Percentiles rank a stretch among this genome's conserved stretches.
Conservation (phyloP, 2,329 filamentous ascomycete species). For the Cercospora sesami region DNA sequence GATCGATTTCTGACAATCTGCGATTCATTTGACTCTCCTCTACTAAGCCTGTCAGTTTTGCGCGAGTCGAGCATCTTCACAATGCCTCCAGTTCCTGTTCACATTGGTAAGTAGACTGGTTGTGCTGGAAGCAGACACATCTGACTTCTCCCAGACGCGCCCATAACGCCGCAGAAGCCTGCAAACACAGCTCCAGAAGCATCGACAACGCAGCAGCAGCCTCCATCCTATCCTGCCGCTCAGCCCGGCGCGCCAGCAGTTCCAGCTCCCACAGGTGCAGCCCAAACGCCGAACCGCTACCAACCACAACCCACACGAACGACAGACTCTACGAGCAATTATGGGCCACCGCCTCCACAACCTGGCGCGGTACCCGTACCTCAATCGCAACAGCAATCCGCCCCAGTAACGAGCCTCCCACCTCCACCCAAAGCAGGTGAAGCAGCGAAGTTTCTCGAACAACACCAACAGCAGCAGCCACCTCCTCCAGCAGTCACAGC, state of each 20-base stretch:
- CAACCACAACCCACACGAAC: conserved; percentile 33
- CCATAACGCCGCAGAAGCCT: conserved; percentile 46
- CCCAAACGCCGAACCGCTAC: conserved; percentile 31
- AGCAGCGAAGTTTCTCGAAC: conserved; percentile 10
- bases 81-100: conserved; percentile 51
- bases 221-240: conserved; percentile 34
- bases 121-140: not conserved
- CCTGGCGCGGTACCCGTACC: conserved; percentile 46
- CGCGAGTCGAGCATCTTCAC: conserved; percentile 18
- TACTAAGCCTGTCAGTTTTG: not conserved
- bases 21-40: not conserved
- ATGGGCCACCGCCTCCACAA: conserved; percentile 44
- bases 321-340: conserved; percentile 25
- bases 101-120: conserved; percentile 35
- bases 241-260: conserved; percentile 34
- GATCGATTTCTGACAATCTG: conserved; percentile 6
- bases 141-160: conserved; percentile 38
- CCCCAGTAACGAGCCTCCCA: conserved; percentile 37
- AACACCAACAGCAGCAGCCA: conserved; percentile 25
- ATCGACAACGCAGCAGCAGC: conserved; percentile 28
- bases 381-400: conserved; percentile 31
- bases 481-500: conserved; percentile 21
- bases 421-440: conserved; percentile 46
- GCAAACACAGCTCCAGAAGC: conserved; percentile 28
- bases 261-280: conserved; percentile 38